Evolutionary conservation across 805 yeast genomes (phyloP).

Genomic region (Blastobotrys peoriensis): DNA sequence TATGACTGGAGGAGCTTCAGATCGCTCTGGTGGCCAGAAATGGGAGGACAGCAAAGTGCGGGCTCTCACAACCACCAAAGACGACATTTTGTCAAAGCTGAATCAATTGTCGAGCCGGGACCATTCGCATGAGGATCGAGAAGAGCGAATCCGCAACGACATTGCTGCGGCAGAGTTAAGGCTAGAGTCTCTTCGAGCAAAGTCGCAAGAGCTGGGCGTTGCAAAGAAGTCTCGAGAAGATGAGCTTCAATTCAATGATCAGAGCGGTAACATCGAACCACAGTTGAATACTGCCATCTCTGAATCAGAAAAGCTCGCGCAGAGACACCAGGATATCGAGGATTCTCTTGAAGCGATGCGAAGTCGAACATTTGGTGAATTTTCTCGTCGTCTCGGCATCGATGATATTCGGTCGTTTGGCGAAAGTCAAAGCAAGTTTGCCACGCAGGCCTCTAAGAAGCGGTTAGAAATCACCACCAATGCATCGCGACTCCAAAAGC

Average conservation of each 20-base stretch:
- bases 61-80: constrained; percentile 45
- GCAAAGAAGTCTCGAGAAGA: constrained; percentile 26
- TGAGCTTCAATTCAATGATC: constrained; percentile 19
- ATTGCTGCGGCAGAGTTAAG: constrained; percentile 40
- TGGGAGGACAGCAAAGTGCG: constrained; percentile 62
- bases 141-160: constrained; percentile 42
- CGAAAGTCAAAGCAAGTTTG: constrained; percentile 46
- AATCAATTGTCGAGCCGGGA: constrained; percentile 39
- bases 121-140: constrained; percentile 20
- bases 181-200: constrained; percentile 27
- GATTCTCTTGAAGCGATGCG: constrained; percentile 16
- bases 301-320: constrained; percentile 16
- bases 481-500: constrained; percentile 53
- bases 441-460: constrained; percentile 19
- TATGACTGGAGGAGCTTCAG: constrained; percentile 80
- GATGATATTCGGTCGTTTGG: constrained; percentile 62
- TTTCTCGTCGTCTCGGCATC: constrained; percentile 53
- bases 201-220: constrained; percentile 25
- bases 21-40: constrained; percentile 37
- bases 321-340: neutral
- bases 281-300: constrained; percentile 40
- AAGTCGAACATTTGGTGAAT: constrained; percentile 34
- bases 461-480: constrained; percentile 57
- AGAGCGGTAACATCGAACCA: neutral
- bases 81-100: constrained; percentile 46